Percentiles rank a stretch among this genome's conserved stretches.
Conservation (phyloP, 768 basidiomycete genomes). For the Suillus tomentosus region DNA sequence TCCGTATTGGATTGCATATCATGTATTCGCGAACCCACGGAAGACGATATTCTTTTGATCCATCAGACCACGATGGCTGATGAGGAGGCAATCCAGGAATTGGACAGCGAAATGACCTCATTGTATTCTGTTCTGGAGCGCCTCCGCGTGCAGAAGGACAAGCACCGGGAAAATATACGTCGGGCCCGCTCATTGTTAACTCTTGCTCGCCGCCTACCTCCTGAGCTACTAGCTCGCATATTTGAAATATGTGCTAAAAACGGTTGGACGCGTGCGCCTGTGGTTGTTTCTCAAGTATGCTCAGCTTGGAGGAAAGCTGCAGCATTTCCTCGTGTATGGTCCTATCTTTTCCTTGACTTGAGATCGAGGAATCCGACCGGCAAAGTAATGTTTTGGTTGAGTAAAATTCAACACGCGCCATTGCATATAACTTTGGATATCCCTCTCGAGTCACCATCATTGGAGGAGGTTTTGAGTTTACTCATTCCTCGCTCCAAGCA, state of each 20-base stretch:
- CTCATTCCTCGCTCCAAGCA: slow-evolving; percentile 41
- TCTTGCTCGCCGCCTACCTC: slow-evolving; percentile 56
- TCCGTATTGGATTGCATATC: slow-evolving; percentile 20
- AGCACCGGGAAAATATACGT: slow-evolving; percentile 45
- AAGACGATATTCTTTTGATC: slow-evolving; percentile 23
- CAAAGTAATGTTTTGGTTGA: slow-evolving; percentile 53
- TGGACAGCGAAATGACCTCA: slow-evolving; percentile 47
- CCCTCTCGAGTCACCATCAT: slow-evolving; percentile 29
- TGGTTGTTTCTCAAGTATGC: slow-evolving; percentile 60
- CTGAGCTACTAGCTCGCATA: slow-evolving; percentile 54
- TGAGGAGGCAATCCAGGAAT: slow-evolving; percentile 39
- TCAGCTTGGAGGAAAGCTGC: slow-evolving; percentile 59
- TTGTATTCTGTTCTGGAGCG: slow-evolving; percentile 42
- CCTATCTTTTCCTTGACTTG: slow-evolving; percentile 52
- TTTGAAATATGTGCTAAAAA: slow-evolving; percentile 52
- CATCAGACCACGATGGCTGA: slow-evolving; percentile 34
- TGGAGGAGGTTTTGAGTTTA: slow-evolving; percentile 40
- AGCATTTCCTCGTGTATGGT: slow-evolving; percentile 56
- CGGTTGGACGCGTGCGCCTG: slow-evolving; percentile 56
- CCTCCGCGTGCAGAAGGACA: slow-evolving; percentile 44
- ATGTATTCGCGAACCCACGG: slow-evolving; percentile 22
- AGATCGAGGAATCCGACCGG: slow-evolving; percentile 43
- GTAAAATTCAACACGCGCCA: slow-evolving; percentile 43
- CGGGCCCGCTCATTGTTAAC: slow-evolving; percentile 50
- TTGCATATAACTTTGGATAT: slow-evolving; percentile 49